Evolutionary conservation across 805 yeast species (phyloP).

Genomic region (Grigorovia humatica): DNA sequence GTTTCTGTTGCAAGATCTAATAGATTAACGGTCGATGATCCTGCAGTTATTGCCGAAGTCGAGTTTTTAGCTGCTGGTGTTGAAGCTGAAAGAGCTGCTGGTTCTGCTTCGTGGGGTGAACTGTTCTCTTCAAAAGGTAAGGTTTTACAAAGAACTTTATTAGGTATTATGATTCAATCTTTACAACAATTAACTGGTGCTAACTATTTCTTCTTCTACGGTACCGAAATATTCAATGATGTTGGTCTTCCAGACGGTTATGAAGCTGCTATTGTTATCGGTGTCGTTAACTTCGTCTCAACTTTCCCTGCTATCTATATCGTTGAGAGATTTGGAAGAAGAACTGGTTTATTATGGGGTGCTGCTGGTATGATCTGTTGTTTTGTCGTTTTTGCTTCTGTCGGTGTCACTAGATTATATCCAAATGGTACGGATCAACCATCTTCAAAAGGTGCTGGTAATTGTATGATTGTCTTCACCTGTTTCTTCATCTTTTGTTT

Average conservation of each 20-base stretch:
- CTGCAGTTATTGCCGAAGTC: constrained; percentile 47
- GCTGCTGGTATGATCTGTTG: constrained; percentile 40
- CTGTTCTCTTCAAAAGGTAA: constrained; percentile 60
- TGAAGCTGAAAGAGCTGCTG: constrained; percentile 49
- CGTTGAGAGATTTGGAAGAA: constrained; percentile 48
- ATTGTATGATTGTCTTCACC: constrained; percentile 61
- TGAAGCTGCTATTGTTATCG: constrained; percentile 49
- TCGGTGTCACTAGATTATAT: constrained; percentile 43
- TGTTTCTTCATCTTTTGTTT: constrained; percentile 62
- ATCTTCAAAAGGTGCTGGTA: constrained; percentile 47
- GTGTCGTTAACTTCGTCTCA: constrained; percentile 51
- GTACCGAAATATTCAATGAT: constrained; percentile 52
- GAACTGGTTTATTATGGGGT: constrained; percentile 39
- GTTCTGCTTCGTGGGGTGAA: constrained; percentile 57
- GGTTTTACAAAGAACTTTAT: constrained; percentile 35
- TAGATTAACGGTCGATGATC: constrained; percentile 43
- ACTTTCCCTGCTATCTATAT: constrained; percentile 42
- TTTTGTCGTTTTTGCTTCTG: constrained; percentile 42
- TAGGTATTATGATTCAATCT: constrained; percentile 48
- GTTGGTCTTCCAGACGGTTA: constrained; percentile 52
- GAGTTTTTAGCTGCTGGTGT: constrained; percentile 39
- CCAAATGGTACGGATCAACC: constrained; percentile 30
- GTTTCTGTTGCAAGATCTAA: constrained; percentile 49
- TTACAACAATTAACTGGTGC: constrained; percentile 54
- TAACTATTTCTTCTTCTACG: constrained; percentile 59